A percentile compares a stretch with the other conserved stretches of the same genome.
These are phyloP conservation scores for Alternaria longipes DNA, from an alignment of 2,329 filamentous ascomycete species.

Conservation along the genomic window DNA sequence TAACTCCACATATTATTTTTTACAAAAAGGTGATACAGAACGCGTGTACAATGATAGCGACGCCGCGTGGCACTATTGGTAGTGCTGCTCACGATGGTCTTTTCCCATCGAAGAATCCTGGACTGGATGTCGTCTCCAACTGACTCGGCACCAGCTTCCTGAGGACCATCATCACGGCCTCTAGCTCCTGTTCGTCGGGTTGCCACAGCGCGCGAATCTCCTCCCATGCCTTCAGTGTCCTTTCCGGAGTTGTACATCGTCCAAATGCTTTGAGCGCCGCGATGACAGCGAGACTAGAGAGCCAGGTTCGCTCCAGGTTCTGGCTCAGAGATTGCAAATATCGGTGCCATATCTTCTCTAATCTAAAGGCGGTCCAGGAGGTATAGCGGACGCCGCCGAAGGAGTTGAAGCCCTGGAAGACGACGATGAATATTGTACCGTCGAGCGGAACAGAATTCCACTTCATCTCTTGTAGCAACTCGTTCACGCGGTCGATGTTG, in stretches of 20 bases:
- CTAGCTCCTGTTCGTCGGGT: slow-evolving; percentile 46
- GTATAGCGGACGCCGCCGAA: slow-evolving; percentile 74
- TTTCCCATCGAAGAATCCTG: slow-evolving; percentile 12
- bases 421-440: slow-evolving; percentile 77
- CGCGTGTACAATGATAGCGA: background rate
- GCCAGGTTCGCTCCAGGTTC: slow-evolving; percentile 39
- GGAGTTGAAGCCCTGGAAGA: slow-evolving; percentile 82
- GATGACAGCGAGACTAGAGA: slow-evolving; percentile 36
- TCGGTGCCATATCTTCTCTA: slow-evolving; percentile 59
- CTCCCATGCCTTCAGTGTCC: slow-evolving; percentile 65
- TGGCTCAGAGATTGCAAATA: slow-evolving; percentile 34
- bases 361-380: slow-evolving; percentile 75
- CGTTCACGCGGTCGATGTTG: slow-evolving; percentile 74
- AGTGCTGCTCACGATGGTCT: background rate
- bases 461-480: slow-evolving; percentile 83
- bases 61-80: background rate
- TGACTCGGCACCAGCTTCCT: slow-evolving; percentile 33
- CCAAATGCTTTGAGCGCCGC: slow-evolving; percentile 65
- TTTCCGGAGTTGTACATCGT: slow-evolving; percentile 63
- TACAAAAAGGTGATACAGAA: background rate
- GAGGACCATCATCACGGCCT: slow-evolving; percentile 37
- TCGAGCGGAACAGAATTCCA: slow-evolving; percentile 71
- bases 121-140: background rate
- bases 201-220: slow-evolving; percentile 54
- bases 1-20: background rate